Evolutionary conservation across 2,329 filamentous ascomycete species (phyloP), one percentile per base, ranked within the genome.

Genomic region (Botryotinia globosa): DNA sequence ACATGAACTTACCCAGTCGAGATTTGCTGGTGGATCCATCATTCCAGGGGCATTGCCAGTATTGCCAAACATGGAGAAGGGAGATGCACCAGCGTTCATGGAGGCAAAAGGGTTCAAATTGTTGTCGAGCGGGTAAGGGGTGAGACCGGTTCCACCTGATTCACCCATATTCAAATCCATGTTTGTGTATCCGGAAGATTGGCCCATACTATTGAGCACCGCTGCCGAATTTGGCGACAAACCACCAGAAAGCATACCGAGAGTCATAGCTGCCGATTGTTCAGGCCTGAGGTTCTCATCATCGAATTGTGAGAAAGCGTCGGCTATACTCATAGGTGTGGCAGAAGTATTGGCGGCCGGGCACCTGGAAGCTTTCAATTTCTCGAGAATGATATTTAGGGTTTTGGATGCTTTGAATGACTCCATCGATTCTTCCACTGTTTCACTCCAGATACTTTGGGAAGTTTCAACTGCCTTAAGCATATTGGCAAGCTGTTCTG

Each of bases 321-420:
- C 76, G 64, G 78, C 68, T 58, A 76, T 77, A 69, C 78, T 76
- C 16, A 72, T 72, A 8, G 56, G 71, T 58, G 74, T 74, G 29
- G 70, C 66, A 63, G 45, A 39, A 29, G 61, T 14, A 39, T 34
- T 42, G n/a, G 56, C 32, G 12, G 62, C 62, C 18, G 61, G 78
- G 16, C 76, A 73, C 34, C 81, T 81, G 16, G 87, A 84, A 72
- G 83, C 84, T 77, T 87, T 90, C 71, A 98, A 86, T 81, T 96
- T 96, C 45, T 90, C 87, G 62, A 98, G 83, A 88, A 98, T 94
- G 69, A 98, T 90, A 34, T 90, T 90, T n/a, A 98, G 85, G 37
- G 95, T 87, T 59, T 89, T 89, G 58, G 89, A 89, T 1, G 94
- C 95, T 83, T 98, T 98, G 83, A 91, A 94, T 0, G 94, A 94